These are phyloP conservation scores for Suillus bovinus DNA, from an alignment of 768 basidiomycete species.

Conservation along the genomic window DNA sequence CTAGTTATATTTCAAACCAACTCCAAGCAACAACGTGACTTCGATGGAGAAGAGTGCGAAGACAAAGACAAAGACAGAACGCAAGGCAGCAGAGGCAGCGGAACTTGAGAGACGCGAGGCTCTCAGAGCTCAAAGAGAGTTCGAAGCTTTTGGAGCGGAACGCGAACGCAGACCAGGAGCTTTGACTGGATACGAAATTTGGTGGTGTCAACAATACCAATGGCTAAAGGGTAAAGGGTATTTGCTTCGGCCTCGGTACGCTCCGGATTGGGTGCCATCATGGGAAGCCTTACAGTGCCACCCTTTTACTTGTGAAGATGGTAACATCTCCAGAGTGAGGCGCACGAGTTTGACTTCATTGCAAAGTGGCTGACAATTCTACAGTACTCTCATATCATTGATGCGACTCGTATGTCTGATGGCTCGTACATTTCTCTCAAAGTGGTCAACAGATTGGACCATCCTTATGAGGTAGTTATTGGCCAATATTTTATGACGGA, in stretches of 20 bases:
- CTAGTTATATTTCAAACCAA: too few relatives aligned
- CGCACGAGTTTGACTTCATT: not conserved
- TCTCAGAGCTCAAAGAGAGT: not conserved
- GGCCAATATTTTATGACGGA: constrained; percentile 22
- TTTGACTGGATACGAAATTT: not conserved
- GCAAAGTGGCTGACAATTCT: not conserved
- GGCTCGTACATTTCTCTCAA: constrained; percentile 32
- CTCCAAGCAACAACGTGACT: too few relatives aligned
- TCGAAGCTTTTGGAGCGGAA: not conserved
- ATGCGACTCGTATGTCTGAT: constrained; percentile 33
- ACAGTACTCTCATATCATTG: constrained; percentile 15
- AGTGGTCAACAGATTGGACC: constrained; percentile 5
- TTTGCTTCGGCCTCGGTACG: constrained; percentile 31
- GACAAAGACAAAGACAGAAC: too few relatives aligned
- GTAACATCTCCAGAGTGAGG: not conserved
- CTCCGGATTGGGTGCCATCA: constrained; percentile 36
- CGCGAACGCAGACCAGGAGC: not conserved
- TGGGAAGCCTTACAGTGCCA: constrained; percentile 21
- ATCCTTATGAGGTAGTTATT: constrained; percentile 28
- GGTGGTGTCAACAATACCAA: constrained; percentile 22
- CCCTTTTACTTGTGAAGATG: constrained; percentile 16
- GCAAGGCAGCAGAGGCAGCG: not conserved
- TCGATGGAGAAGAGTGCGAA: too few relatives aligned
- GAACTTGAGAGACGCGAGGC: not conserved
- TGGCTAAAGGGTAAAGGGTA: constrained; percentile 35